Evolutionary conservation across 768 basidiomycete species (phyloP).

Genomic region (Rhodotorula babjevae): DNA sequence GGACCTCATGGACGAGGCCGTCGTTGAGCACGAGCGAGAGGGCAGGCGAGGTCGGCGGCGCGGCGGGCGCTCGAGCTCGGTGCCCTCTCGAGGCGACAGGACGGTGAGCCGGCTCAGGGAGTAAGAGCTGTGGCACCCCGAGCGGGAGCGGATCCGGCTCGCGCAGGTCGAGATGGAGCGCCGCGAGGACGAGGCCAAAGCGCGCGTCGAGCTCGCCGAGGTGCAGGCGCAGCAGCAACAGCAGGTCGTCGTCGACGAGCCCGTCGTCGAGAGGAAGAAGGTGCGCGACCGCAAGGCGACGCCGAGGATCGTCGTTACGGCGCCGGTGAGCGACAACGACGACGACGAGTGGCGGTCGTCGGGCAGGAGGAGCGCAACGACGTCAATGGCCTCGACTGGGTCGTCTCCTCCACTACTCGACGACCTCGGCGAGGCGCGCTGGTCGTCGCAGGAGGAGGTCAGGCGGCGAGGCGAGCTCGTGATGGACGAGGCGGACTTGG

Average conservation of each 20-base stretch:
- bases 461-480: not conserved
- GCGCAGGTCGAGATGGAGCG: constrained; percentile 35
- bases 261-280: not conserved
- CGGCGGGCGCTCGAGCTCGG: not conserved
- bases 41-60: too few relatives aligned
- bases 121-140: constrained; percentile 17
- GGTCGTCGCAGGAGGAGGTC: too few relatives aligned
- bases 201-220: not conserved
- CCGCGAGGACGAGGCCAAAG: constrained; percentile 9
- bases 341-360: not conserved
- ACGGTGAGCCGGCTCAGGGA: constrained; percentile 12
- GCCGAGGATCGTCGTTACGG: not conserved
- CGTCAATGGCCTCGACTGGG: not conserved
- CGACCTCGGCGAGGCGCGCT: too few relatives aligned
- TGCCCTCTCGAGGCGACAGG: not conserved
- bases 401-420: too few relatives aligned
- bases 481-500: not conserved
- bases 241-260: not conserved
- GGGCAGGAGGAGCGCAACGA: not conserved
- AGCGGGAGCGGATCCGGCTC: constrained; percentile 14
- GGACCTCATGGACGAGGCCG: constrained; percentile 13
- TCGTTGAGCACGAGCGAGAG: too few relatives aligned
- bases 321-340: not conserved
- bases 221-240: not conserved
- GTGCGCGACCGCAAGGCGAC: not conserved